Conservation (phyloP, 495 filamentous ascomycete genomes). For the Lasiosphaeria hispida region DNA sequence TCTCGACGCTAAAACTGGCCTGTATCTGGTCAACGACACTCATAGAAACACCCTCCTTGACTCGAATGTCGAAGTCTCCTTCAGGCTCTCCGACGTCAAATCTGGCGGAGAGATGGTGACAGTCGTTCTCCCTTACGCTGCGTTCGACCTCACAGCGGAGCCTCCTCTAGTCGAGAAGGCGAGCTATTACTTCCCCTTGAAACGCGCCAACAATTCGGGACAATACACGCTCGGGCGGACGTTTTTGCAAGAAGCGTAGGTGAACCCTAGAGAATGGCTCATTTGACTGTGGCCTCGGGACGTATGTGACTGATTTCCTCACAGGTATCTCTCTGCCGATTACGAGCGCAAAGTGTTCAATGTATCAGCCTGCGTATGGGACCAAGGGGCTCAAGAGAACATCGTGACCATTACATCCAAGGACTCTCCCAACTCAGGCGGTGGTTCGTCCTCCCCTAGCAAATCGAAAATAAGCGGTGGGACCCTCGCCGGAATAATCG, state of each 20-base stretch:
- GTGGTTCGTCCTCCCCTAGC: slow-evolving; percentile 1
- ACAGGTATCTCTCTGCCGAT: slow-evolving; percentile 46
- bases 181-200: slow-evolving; percentile 53
- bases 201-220: slow-evolving; percentile 44
- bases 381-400: slow-evolving; percentile 31
- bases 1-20: slow-evolving; percentile 39
- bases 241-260: slow-evolving; percentile 56
- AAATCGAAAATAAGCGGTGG: slow-evolving; percentile 25
- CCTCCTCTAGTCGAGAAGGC: slow-evolving; percentile 37
- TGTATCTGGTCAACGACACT: slow-evolving; percentile 51
- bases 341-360: slow-evolving; percentile 48
- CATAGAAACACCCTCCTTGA: slow-evolving; percentile 43
- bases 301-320: no score
- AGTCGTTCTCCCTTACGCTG: slow-evolving; percentile 52
- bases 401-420: slow-evolving; percentile 34
- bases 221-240: slow-evolving; percentile 57
- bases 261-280: no score
- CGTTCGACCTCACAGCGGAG: slow-evolving; percentile 49
- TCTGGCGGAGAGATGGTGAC: slow-evolving; percentile 42
- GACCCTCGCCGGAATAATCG: slow-evolving; percentile 37
- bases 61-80: slow-evolving; percentile 50
- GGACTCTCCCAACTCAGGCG: background rate
- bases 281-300: no score
- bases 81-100: slow-evolving; percentile 44
- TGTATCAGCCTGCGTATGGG: slow-evolving; percentile 41